Conservation (phyloP, 2,329 filamentous ascomycete species). For the Pseudogymnoascus sp. region DNA sequence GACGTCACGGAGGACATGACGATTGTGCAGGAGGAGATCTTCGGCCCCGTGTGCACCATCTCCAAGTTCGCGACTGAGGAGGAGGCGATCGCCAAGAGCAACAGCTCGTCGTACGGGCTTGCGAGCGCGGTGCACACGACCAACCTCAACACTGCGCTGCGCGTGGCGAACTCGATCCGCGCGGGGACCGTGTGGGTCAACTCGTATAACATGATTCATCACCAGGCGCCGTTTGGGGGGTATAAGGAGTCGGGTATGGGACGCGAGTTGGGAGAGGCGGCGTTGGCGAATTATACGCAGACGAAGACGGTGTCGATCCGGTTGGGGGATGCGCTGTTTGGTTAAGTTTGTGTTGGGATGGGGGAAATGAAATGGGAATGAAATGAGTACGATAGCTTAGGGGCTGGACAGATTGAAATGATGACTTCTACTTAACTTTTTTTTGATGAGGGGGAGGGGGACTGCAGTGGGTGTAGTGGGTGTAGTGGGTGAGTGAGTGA, state of each 20-base stretch:
- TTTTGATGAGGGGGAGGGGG: no score
- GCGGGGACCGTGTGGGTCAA: conserved; percentile 41
- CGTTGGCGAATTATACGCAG: conserved; percentile 59
- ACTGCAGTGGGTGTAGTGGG: no score
- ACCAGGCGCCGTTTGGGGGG: conserved; percentile 60
- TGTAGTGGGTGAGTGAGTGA: no score
- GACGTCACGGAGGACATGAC: conserved; percentile 63
- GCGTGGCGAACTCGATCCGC: conserved; percentile 53
- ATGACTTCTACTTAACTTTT: no score
- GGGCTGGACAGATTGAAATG: neutral
- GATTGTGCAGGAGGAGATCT: conserved; percentile 68
- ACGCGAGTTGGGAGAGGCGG: conserved; percentile 63
- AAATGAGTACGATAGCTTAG: neutral
- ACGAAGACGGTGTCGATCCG: conserved; percentile 57
- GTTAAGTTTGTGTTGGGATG: conserved; percentile 15
- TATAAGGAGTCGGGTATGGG: conserved; percentile 71
- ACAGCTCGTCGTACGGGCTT: conserved; percentile 58
- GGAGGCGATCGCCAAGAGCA: conserved; percentile 54
- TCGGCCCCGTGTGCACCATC: conserved; percentile 63
- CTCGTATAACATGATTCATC: conserved; percentile 60
- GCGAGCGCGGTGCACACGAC: conserved; percentile 60
- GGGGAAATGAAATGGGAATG: neutral
- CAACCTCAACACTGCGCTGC: conserved; percentile 59
- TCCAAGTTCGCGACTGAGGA: conserved; percentile 63
- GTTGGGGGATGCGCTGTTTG: conserved; percentile 37